phyloP scores from a whole-genome alignment of 1,139 yeast species.

The Scheffersomyces lignicola region DNA sequence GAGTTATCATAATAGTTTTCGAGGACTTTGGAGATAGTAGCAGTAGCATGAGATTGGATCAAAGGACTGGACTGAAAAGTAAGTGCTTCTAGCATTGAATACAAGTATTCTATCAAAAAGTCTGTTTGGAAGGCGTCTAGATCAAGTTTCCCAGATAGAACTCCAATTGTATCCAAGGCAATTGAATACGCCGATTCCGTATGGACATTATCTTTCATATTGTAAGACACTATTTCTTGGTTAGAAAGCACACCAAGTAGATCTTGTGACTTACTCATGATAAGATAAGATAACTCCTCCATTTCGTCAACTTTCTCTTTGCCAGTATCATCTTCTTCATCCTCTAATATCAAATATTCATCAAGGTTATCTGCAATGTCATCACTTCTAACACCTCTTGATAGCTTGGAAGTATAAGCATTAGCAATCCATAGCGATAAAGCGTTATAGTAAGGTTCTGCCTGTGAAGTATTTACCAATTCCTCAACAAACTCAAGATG shows the following conservation, averaged over 20 bases:
- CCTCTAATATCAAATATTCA: constrained; percentile 25
- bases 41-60: constrained; percentile 32
- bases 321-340: constrained; percentile 10
- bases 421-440: constrained; percentile 35
- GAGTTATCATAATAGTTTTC: constrained; percentile 57
- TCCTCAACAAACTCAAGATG: constrained; percentile 13
- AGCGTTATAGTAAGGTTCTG: constrained; percentile 12
- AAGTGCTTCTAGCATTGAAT: constrained; percentile 35
- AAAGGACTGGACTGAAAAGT: constrained; percentile 28
- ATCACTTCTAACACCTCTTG: constrained; percentile 4
- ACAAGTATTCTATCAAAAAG: constrained; percentile 33
- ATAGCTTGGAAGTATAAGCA: constrained; percentile 10
- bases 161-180: constrained; percentile 33
- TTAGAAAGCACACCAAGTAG: constrained; percentile 19
- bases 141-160: constrained; percentile 22
- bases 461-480: constrained; percentile 11
- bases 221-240: constrained; percentile 4
- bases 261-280: constrained; percentile 28
- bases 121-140: constrained; percentile 31
- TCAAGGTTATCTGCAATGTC: constrained; percentile 20
- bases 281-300: constrained; percentile 20
- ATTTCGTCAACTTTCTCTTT: constrained; percentile 8
- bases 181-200: constrained; percentile 26
- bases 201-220: constrained; percentile 8
- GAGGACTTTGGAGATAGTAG: constrained; percentile 41